Evolutionary conservation across 1,284 basidiomycete genomes (phyloP), one percentile per base, ranked within the genome.

Genomic region (Melampsora larici-populina): DNA sequence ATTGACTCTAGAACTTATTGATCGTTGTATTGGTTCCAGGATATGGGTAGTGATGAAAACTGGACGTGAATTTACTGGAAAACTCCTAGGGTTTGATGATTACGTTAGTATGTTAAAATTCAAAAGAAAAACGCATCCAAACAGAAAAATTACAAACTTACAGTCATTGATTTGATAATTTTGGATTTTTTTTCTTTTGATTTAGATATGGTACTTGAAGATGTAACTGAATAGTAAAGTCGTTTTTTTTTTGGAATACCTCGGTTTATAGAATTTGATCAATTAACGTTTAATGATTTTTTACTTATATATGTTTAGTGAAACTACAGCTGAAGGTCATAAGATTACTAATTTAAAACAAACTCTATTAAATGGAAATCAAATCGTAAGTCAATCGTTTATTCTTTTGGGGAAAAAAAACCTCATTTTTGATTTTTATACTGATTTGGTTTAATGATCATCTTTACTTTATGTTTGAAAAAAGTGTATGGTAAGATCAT

Each of bases 21-120:
- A 84, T 80, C 81, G 82, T 36, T 84, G 83, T 79, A 83, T 84
- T 77, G 83, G 83, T 48, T 83, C 81, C 51, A 80, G 80, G 69
- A 84, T 84, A 79, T 84, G 83, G 83, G 83, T 84, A 48, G 81
- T 84, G 58, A 83, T 84, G 83, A 84, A 84, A 80, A 80, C 81
- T 36, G 80, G 83, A 48, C 79, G 83, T 36, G 83, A 84, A 79
- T 83, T 84, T 78, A 82, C 81, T 24, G 83, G 83, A 5, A 84
- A 81, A n/a, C 71, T 84, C 55, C 72, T 83, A 8, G 83, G 83
- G 9, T 84, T 84, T 77, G 83, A 84, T 68, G 83, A 84, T 80
- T 84, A 82, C 69, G 83, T 84, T 79, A 84, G 83, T 84, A 79
- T 81, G 83, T 84, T 79, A 7, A 26, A 17, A 17, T 36, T 21